Conservation (phyloP, 805 yeast genomes). For the Maudiozyma turicensis region DNA sequence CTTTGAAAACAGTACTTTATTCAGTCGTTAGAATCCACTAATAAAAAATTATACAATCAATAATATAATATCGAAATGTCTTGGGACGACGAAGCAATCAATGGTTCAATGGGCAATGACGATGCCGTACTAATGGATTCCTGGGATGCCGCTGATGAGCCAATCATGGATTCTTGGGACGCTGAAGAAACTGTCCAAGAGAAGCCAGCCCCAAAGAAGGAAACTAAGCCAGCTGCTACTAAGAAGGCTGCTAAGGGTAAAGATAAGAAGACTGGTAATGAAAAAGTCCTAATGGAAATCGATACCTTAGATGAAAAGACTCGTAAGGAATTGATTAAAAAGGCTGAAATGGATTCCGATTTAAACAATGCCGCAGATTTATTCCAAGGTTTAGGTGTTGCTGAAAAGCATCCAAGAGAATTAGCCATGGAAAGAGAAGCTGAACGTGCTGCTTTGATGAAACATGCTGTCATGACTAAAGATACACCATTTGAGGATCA, state of each 20-base stretch:
- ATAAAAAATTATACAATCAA: background rate
- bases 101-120: slow-evolving; percentile 43
- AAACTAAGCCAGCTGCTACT: slow-evolving; percentile 23
- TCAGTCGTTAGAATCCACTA: background rate
- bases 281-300: slow-evolving; percentile 40
- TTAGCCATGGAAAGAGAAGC: slow-evolving; percentile 29
- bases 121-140: slow-evolving; percentile 47
- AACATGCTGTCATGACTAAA: slow-evolving; percentile 26
- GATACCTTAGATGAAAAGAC: slow-evolving; percentile 65
- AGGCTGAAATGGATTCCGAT: slow-evolving; percentile 79
- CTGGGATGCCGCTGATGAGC: slow-evolving; percentile 85
- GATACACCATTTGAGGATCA: slow-evolving; percentile 58
- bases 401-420: slow-evolving; percentile 39
- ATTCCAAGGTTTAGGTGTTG: slow-evolving; percentile 61
- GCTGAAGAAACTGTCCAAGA: slow-evolving; percentile 52
- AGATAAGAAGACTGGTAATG: slow-evolving; percentile 29
- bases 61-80: slow-evolving; percentile 19
- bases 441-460: slow-evolving; percentile 26
- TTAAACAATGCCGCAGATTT: slow-evolving; percentile 87
- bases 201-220: slow-evolving; percentile 20
- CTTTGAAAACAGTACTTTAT: no score
- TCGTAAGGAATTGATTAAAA: slow-evolving; percentile 60
- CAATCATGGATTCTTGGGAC: slow-evolving; percentile 86
- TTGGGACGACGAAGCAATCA: slow-evolving; percentile 85
- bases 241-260: slow-evolving; percentile 11